A percentile compares a stretch with the other conserved stretches of the same genome.
Conservation (phyloP, 192 early-diverging fungal genomes). For the Piromyces sp. region DNA sequence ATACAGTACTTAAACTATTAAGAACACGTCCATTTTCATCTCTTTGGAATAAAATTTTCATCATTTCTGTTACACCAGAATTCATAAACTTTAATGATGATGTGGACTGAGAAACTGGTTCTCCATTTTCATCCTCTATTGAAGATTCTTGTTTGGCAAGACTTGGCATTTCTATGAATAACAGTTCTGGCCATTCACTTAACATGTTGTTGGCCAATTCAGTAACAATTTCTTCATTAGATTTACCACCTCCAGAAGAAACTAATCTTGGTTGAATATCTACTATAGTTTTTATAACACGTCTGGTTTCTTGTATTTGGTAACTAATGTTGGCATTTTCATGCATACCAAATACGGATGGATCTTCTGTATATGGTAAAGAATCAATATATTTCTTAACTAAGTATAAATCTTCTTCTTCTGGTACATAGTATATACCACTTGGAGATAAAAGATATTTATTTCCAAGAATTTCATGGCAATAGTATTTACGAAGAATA, state of each 20-base stretch:
- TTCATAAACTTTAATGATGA: background rate
- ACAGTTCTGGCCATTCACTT: conserved; percentile 19
- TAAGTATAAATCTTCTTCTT: conserved; percentile 21
- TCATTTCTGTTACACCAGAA: conserved; percentile 1
- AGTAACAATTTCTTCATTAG: conserved; percentile 29
- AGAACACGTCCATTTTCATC: conserved; percentile 31
- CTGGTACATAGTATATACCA: conserved; percentile 34
- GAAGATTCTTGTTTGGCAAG: background rate
- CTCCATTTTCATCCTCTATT: background rate
- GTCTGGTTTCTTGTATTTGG: conserved; percentile 34
- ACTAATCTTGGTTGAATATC: conserved; percentile 38
- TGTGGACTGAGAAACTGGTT: background rate
- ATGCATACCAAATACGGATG: conserved; percentile 47
- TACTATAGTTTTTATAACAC: conserved; percentile 28
- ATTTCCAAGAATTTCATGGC: conserved; percentile 24
- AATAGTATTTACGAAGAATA: conserved; percentile 31
- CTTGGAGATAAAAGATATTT: conserved; percentile 26
- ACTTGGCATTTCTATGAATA: conserved; percentile 19
- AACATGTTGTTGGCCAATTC: conserved; percentile 24
- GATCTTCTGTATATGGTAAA: conserved; percentile 37
- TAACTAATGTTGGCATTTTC: conserved; percentile 49
- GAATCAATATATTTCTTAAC: conserved; percentile 32
- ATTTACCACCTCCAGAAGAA: conserved; percentile 12
- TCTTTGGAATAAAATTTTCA: conserved; percentile 24
- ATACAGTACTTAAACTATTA: conserved; percentile 34